Evolutionary conservation across 1,284 basidiomycete genomes (phyloP), one percentile per base, ranked within the genome.

Genomic region (Malassezia nana): DNA sequence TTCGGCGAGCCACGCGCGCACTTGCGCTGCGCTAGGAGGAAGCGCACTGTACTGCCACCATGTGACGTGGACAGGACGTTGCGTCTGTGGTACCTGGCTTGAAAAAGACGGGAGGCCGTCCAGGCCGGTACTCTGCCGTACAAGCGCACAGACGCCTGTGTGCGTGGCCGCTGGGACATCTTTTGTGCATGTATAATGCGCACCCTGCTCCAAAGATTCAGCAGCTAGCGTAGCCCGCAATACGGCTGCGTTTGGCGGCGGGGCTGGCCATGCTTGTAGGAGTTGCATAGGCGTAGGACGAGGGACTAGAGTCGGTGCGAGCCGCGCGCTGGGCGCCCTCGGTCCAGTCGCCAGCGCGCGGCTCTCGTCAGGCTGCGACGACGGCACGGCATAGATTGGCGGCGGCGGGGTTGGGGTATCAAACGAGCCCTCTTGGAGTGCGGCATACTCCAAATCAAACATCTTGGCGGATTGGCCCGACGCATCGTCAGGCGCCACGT

Each of bases 141-240:
- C 35, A 10, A 38, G 18, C n/a, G 16, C 16, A 20, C 35, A 38
- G 1, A n/a, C 35, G 8, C 35, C 35, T 6, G 35, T 38, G 4
- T 3, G 12, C 12, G 35, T 20, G 16, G 16, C 18, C 6, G 67
- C 62, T 0, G 88, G 85, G 0, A 84, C 80, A 68, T 96, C 92
- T 2, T 66, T 66, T 9, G 79, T 78, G 50, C 83, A 80, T 3
- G 86, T 87, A 71, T 89, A 96, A 72, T 81, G 85, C 0, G 91
- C 87, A 18, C 81, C 78, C 18, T 78, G 80, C 72, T 94, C 91
- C 20, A n/a, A n/a, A n/a, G n/a, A n/a, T n/a, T n/a, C n/a, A n/a
- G n/a, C 30, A 10, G 12, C 8, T 29, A 30, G 16, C 28, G 42
- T 30, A 7, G 42, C 28, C 22, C 22, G 32, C 24, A 33, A 2